phyloP scores from a whole-genome alignment of 2,329 filamentous ascomycete species.

The Trichoderma pleuroti region DNA sequence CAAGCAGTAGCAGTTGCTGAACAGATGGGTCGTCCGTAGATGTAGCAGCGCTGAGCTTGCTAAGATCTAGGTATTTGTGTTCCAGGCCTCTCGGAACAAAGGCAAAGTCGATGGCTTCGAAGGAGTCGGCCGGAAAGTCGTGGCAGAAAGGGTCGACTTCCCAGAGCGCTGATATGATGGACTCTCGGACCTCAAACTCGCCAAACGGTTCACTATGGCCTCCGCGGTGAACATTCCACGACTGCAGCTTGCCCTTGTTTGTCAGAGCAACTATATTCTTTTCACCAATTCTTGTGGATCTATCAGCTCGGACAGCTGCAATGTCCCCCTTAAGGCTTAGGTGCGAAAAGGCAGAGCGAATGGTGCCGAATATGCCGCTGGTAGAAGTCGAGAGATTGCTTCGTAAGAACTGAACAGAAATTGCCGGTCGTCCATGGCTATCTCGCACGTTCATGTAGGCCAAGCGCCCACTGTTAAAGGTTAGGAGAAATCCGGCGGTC shows the following conservation, averaged over 20 bases:
- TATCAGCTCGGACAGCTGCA: slow-evolving; percentile 72
- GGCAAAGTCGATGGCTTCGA: slow-evolving; percentile 77
- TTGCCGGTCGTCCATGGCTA: slow-evolving; percentile 76
- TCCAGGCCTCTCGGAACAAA: slow-evolving; percentile 58
- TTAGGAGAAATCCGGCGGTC: slow-evolving; percentile 77
- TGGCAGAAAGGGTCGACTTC: slow-evolving; percentile 48
- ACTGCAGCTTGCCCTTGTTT: slow-evolving; percentile 70
- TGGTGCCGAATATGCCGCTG: slow-evolving; percentile 73
- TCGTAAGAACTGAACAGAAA: slow-evolving; percentile 74
- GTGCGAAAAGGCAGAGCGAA: slow-evolving; percentile 71
- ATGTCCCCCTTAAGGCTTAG: slow-evolving; percentile 71
- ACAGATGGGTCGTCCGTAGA: slow-evolving; percentile 48
- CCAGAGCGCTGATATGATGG: slow-evolving; percentile 60
- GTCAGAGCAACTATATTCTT: slow-evolving; percentile 80
- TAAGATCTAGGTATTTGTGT: slow-evolving; percentile 48
- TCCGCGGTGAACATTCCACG: slow-evolving; percentile 86
- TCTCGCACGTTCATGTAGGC: slow-evolving; percentile 86
- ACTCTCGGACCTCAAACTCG: slow-evolving; percentile 66
- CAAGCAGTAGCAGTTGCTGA: slow-evolving; percentile 60
- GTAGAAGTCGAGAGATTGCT: slow-evolving; percentile 53
- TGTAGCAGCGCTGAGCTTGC: slow-evolving; percentile 49
- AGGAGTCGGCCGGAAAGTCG: slow-evolving; percentile 52
- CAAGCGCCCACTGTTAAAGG: slow-evolving; percentile 79
- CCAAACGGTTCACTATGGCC: slow-evolving; percentile 73
- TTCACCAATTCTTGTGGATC: slow-evolving; percentile 71